These are phyloP conservation scores for Metarhizium anisopliae DNA, from an alignment of 2,329 filamentous ascomycete species.

Conservation along the genomic window DNA sequence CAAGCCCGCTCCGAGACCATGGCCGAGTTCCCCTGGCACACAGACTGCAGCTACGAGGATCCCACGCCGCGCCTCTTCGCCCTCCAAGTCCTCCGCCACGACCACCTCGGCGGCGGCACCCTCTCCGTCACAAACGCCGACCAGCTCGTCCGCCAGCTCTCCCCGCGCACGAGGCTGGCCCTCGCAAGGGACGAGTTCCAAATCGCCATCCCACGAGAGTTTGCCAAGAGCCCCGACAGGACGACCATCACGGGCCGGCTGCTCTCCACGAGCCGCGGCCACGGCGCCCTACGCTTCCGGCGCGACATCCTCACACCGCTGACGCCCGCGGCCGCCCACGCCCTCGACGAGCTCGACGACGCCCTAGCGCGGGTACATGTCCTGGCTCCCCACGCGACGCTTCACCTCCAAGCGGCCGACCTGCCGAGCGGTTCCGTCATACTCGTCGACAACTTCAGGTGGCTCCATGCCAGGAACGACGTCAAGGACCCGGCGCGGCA, in stretches of 20 bases:
- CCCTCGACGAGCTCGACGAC: conserved; percentile 16
- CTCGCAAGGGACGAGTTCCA: conserved; percentile 20
- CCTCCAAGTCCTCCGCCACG: conserved; percentile 31
- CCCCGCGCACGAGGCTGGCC: conserved; percentile 10
- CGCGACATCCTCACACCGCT: conserved; percentile 22
- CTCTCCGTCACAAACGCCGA: conserved; percentile 27
- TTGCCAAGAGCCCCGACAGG: conserved; percentile 19
- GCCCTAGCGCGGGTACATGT: conserved; percentile 2
- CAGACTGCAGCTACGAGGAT: conserved; percentile 33
- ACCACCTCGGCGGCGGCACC: conserved; percentile 30
- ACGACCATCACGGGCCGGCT: conserved; percentile 15
- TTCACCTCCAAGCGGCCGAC: conserved; percentile 17
- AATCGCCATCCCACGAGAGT: conserved; percentile 24
- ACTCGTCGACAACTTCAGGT: conserved; percentile 24
- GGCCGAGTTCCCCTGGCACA: conserved; percentile 34
- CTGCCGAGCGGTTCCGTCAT: conserved; percentile 20
- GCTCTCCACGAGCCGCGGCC: conserved; percentile 5
- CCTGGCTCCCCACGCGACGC: conserved; percentile 1
- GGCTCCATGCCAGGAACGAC: conserved; percentile 24
- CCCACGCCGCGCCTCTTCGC: conserved; percentile 29
- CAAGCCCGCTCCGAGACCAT: conserved; percentile 33
- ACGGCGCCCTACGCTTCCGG: conserved; percentile 19
- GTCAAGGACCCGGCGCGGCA: conserved; percentile 25
- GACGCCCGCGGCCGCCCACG: conserved; percentile 12
- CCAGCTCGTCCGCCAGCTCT: conserved; percentile 17